Conservation (phyloP, 2,329 filamentous ascomycete species). For the Colletotrichum sublineola region DNA sequence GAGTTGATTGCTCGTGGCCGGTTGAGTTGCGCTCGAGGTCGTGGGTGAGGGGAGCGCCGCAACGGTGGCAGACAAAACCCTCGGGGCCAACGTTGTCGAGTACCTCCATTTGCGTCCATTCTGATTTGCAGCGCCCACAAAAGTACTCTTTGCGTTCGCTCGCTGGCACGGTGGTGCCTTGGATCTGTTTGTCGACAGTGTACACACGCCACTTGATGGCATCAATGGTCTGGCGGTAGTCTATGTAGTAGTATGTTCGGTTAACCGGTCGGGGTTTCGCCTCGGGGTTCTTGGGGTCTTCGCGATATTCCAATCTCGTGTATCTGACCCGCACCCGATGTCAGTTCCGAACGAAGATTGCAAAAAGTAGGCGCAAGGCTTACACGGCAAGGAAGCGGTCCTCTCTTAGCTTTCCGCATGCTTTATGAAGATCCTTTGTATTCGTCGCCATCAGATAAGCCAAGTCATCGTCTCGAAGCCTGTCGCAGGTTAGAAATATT, state of each 20-base stretch:
- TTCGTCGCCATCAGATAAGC: conserved; percentile 90
- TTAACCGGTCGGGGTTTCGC: conserved; percentile 86
- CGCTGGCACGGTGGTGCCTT: conserved; percentile 83
- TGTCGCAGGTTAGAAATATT: conserved; percentile 64
- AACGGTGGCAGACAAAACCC: conserved; percentile 88
- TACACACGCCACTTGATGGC: conserved; percentile 96
- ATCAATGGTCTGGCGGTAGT: conserved; percentile 94
- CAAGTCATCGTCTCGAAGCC: conserved; percentile 89
- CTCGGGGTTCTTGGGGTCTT: conserved; percentile 57
- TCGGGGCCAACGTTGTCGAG: conserved; percentile 78
- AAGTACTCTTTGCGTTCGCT: conserved; percentile 93
- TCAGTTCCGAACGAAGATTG: conserved; percentile 11
- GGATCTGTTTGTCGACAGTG: conserved; percentile 88
- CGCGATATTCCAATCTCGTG: conserved; percentile 40
- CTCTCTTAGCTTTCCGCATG: conserved; percentile 86
- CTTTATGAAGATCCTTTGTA: conserved; percentile 90
- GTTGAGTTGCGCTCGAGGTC: conserved; percentile 77
- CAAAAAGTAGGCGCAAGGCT: conserved; percentile 48
- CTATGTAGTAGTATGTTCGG: conserved; percentile 96
- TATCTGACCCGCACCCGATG: conserved; percentile 26
- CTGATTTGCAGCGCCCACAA: conserved; percentile 83
- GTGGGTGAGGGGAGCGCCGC: conserved; percentile 73
- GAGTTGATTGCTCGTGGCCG: conserved; percentile 79
- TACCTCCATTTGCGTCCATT: conserved; percentile 92
- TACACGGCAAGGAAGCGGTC: conserved; percentile 88